These are phyloP conservation scores for Micractinium conductrix DNA, from an alignment of 139 green algal genomes.

Conservation along the genomic window DNA sequence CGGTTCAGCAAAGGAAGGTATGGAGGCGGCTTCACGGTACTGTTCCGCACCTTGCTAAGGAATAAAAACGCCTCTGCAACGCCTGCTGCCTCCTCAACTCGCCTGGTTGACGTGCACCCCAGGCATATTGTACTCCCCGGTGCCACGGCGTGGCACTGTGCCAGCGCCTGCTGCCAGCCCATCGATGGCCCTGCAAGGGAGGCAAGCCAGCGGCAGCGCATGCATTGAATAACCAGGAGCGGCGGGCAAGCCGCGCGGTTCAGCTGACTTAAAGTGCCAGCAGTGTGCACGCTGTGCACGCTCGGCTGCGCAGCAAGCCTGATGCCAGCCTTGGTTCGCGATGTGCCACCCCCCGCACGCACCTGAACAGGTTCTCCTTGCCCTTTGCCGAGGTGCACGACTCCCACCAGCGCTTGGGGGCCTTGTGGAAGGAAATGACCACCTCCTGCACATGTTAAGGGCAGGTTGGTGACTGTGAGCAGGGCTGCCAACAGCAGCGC, in stretches of 20 bases:
- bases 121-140: neutral
- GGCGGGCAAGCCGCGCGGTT: neutral
- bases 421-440: slow-evolving; percentile 56
- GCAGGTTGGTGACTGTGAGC: too few relatives aligned
- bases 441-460: slow-evolving; percentile 55
- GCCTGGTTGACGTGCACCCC: slow-evolving; percentile 31
- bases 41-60: too few relatives aligned
- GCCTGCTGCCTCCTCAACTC: neutral
- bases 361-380: slow-evolving; percentile 32
- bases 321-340: neutral
- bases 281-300: too few relatives aligned
- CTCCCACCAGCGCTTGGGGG: slow-evolving; percentile 48
- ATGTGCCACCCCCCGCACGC: neutral
- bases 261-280: neutral
- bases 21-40: too few relatives aligned
- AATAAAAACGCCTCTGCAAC: too few relatives aligned
- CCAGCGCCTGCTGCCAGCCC: neutral
- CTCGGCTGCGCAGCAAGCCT: neutral
- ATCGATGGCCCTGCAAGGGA: neutral
- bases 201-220: neutral
- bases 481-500: too few relatives aligned
- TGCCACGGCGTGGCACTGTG: neutral
- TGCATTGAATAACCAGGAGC: too few relatives aligned
- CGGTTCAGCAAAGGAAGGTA: too few relatives aligned
- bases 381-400: slow-evolving; percentile 29